These are phyloP conservation scores for Ampelomyces quisqualis DNA, from an alignment of 2,329 filamentous ascomycete species.

Conservation along the genomic window DNA sequence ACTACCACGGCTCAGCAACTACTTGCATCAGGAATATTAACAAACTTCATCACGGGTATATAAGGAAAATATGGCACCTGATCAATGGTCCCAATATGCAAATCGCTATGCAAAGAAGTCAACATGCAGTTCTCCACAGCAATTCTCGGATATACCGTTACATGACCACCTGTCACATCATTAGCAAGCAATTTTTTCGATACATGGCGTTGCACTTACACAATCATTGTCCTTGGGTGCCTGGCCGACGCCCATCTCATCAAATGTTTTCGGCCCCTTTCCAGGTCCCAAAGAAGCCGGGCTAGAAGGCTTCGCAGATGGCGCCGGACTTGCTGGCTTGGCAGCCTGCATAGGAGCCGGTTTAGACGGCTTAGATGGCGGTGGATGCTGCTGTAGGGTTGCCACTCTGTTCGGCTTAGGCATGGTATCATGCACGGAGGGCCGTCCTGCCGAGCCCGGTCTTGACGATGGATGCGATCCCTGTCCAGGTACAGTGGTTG, in stretches of 20 bases:
- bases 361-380: conserved; percentile 14
- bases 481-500: conserved; percentile 23
- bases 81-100: conserved; percentile 9
- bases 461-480: conserved; percentile 21
- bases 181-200: conserved; percentile 7
- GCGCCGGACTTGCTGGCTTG: conserved; percentile 26
- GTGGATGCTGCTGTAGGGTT: conserved; percentile 26
- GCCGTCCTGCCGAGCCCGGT: conserved; percentile 36
- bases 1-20: conserved; percentile 1
- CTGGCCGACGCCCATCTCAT: conserved; percentile 93
- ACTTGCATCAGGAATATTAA: background rate
- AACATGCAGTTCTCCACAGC: background rate
- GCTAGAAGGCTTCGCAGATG: conserved; percentile 32
- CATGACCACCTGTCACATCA: conserved; percentile 30
- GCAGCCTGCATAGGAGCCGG: conserved; percentile 15
- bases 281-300: conserved; percentile 47
- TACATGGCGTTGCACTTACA: conserved; percentile 57
- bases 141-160: conserved; percentile 10
- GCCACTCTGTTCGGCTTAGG: conserved; percentile 27
- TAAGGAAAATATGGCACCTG: background rate
- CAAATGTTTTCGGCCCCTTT: conserved; percentile 91
- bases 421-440: conserved; percentile 26
- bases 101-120: conserved; percentile 22
- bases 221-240: conserved; percentile 86
- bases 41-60: conserved; percentile 12